phyloP scores from a whole-genome alignment of 2,329 filamentous ascomycete species.

The Zymoseptoria crescenta region DNA sequence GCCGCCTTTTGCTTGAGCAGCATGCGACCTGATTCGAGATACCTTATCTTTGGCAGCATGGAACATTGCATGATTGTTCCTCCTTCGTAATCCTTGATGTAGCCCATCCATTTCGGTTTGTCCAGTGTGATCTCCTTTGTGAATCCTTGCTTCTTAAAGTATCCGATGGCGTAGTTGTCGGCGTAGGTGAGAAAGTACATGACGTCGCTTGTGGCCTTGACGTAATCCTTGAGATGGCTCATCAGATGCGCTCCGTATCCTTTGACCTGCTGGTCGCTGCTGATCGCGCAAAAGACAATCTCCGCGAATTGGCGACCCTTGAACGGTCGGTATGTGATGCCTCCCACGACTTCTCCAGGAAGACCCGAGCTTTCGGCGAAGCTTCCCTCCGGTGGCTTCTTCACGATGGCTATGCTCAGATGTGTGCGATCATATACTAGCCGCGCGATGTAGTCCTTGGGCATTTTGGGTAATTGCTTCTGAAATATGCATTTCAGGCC shows the following conservation, averaged over 20 bases:
- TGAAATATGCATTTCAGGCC: conserved; percentile 97
- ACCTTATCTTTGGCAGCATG: conserved; percentile 91
- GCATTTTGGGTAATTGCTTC: conserved; percentile 98
- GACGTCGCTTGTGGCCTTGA: conserved; percentile 90
- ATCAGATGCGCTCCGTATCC: conserved; percentile 97
- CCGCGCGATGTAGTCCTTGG: conserved; percentile 95
- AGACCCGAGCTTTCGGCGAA: conserved; percentile 22
- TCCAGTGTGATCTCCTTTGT: conserved; percentile 96
- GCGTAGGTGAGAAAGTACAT: conserved; percentile 99
- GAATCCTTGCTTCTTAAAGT: conserved; percentile 98
- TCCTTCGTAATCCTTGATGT: conserved; percentile 98
- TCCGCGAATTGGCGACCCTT: conserved; percentile 88
- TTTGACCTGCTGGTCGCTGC: conserved; percentile 96
- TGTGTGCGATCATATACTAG: conserved; percentile 97
- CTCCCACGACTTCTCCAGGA: conserved; percentile 48
- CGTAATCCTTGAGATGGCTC: conserved; percentile 96
- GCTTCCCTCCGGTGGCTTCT: conserved; percentile 61
- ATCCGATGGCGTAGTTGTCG: conserved; percentile 97
- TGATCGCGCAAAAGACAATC: conserved; percentile 97
- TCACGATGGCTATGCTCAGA: conserved; percentile 92
- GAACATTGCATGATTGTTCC: conserved; percentile 99
- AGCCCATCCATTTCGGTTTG: conserved; percentile 92
- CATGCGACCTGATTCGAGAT: conserved; percentile 88
- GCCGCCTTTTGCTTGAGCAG: conserved; percentile 94
- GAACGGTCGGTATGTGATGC: conserved; percentile 94